Base-by-base conservation (phyloP, 306 rosid species). In the Glycine latifolia region DNA sequence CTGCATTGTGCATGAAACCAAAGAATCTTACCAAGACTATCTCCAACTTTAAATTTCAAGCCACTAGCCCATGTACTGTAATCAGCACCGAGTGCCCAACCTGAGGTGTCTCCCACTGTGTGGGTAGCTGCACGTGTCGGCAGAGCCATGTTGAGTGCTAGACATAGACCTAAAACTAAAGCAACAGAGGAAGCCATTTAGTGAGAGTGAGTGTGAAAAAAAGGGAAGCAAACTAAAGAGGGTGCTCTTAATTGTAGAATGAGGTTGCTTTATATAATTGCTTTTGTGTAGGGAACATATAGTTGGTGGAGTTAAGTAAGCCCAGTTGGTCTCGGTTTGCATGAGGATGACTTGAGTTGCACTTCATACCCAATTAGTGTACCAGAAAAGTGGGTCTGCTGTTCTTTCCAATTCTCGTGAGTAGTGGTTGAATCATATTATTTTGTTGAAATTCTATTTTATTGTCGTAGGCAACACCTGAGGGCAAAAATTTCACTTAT, bases 41-140 rank as follows among this genome's bases (percentile, higher is more conserved):
- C 99, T 14, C 98, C 99, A 11, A 91, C 94, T 3, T 3, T 77
- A 53, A 95, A 92, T 53, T 90, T 88, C 81, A 89, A 89, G 82
- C 75, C 92, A 14, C 92, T 75, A 39, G 91, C 75, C 99, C 99
- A 95, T 17, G 97, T 86, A 82, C 76, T 72, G 75, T 95, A 95
- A 82, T 95, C 97, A 58, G 33, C 65, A 26, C 97, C 93, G 0
- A 78, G 16, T 6, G 79, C 7, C 99, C 99, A 95, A 71, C 99
- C 99, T 2, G 90, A 69, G 16, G 89, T 26, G 41, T 91, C 99
- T 72, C 99, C 99, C 0, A 95, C 91, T 0, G 88, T 89, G 91
- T 93, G 86, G 4, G 73, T 90, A 0, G 90, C 79, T 63, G 99
- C 98, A 4, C 85, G 73, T 70, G 85, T 75, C 33, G 86, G 87